Evolutionary conservation across 805 yeast species (phyloP).

Genomic region (Debaryomyces tyrocola): DNA sequence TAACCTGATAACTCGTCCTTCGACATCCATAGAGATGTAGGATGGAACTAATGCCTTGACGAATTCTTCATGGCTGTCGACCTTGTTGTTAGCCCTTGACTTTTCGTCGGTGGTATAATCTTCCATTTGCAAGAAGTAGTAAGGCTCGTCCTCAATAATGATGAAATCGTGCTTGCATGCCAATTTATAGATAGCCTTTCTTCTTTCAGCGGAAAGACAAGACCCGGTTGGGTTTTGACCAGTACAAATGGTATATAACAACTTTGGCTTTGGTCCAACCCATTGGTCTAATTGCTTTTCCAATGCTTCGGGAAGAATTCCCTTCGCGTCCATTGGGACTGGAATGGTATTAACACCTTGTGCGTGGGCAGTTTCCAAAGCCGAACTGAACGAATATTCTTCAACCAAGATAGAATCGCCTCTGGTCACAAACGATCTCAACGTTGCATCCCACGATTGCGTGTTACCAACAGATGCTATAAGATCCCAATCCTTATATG

Average conservation of each 20-base stretch:
- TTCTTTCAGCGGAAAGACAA: slow-evolving; percentile 73
- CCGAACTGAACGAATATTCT: slow-evolving; percentile 79
- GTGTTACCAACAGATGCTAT: slow-evolving; percentile 82
- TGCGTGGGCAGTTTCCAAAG: slow-evolving; percentile 78
- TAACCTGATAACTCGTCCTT: slow-evolving; percentile 86
- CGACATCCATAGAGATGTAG: slow-evolving; percentile 71
- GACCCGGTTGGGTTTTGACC: slow-evolving; percentile 99
- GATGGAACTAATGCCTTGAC: slow-evolving; percentile 69
- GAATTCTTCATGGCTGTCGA: slow-evolving; percentile 62
- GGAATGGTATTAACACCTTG: slow-evolving; percentile 69
- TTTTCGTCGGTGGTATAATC: slow-evolving; percentile 51
- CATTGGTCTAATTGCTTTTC: slow-evolving; percentile 64
- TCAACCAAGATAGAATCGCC: slow-evolving; percentile 87
- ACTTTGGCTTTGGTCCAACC: slow-evolving; percentile 76
- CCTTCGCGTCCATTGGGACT: slow-evolving; percentile 74
- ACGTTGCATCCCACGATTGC: slow-evolving; percentile 81
- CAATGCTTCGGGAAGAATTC: slow-evolving; percentile 72
- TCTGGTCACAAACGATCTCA: slow-evolving; percentile 72
- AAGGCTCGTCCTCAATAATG: slow-evolving; percentile 94
- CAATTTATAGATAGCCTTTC: slow-evolving; percentile 69
- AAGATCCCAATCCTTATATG: slow-evolving; percentile 64
- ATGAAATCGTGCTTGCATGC: slow-evolving; percentile 85
- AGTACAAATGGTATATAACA: slow-evolving; percentile 88
- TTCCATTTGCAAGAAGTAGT: slow-evolving; percentile 94
- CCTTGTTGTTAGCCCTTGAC: slow-evolving; percentile 30